These are phyloP conservation scores for Linum lewisii DNA, from an alignment of 345 rosid genomes.

Conservation along the genomic window DNA sequence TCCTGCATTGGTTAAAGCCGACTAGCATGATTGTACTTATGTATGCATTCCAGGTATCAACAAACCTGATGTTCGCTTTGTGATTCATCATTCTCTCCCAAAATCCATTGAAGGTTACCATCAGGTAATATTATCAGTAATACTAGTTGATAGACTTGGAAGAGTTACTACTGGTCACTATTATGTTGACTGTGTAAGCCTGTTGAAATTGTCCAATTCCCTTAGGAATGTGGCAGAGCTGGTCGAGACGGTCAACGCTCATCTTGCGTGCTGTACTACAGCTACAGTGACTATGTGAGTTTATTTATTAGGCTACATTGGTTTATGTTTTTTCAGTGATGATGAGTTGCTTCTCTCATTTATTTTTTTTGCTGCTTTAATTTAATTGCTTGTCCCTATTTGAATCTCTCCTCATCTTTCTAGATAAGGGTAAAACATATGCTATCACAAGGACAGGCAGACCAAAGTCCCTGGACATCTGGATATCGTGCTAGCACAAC, in stretches of 20 bases:
- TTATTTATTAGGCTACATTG: slow-evolving; percentile 1
- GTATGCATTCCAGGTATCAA: slow-evolving; percentile 63
- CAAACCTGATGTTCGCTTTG: slow-evolving; percentile 99
- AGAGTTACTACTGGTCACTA: background rate
- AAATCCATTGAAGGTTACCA: slow-evolving; percentile 99
- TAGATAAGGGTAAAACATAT: slow-evolving; percentile 93
- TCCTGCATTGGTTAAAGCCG: slow-evolving; percentile 13
- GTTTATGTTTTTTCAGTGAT: background rate
- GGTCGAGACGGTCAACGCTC: slow-evolving; percentile 94
- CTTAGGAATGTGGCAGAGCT: slow-evolving; percentile 97
- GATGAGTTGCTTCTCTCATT: background rate
- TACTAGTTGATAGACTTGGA: background rate
- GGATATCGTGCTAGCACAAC: slow-evolving; percentile 45
- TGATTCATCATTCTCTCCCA: slow-evolving; percentile 97
- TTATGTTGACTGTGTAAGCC: background rate
- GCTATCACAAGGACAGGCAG: slow-evolving; percentile 79
- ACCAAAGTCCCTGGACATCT: slow-evolving; percentile 58
- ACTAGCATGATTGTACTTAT: slow-evolving; percentile 10
- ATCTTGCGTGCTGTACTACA: slow-evolving; percentile 86
- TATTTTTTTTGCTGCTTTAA: slow-evolving; percentile 3
- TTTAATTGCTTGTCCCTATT: slow-evolving; percentile 1
- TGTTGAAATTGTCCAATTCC: slow-evolving; percentile 14
- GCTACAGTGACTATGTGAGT: slow-evolving; percentile 93
- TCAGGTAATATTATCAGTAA: slow-evolving; percentile 45
- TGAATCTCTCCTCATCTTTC: slow-evolving; percentile 17